Evolutionary conservation across 2,329 filamentous ascomycete species (phyloP).

Genomic region (Fusarium tuaranense): DNA sequence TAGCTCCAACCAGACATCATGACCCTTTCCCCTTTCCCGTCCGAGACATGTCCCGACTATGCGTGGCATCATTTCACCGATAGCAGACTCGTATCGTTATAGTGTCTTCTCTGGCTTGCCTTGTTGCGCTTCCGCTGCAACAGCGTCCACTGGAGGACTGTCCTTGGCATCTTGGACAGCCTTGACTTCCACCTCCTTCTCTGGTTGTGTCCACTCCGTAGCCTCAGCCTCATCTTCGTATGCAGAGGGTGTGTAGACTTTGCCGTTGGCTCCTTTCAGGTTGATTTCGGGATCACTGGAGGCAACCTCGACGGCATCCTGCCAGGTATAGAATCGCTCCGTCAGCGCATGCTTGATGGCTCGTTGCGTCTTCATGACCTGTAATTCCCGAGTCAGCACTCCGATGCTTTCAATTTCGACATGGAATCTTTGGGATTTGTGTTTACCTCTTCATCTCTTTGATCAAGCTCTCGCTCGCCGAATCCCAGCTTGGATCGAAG

Average conservation of each 20-base stretch:
- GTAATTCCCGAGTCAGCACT: conserved; percentile 29
- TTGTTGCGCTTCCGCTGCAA: conserved; percentile 24
- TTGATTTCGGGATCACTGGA: conserved; percentile 75
- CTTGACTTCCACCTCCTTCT: conserved; percentile 29
- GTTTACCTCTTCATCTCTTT: conserved; percentile 73
- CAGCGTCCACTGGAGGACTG: conserved; percentile 20
- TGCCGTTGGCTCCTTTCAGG: conserved; percentile 59
- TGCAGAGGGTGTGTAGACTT: conserved; percentile 61
- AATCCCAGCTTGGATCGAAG: conserved; percentile 76
- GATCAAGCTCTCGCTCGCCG: conserved; percentile 75
- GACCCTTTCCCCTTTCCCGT: conserved; percentile 3
- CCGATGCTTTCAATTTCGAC: background rate
- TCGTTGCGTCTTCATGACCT: conserved; percentile 84
- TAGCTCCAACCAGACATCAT: conserved; percentile 9
- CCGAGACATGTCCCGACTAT: conserved; percentile 17
- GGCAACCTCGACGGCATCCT: conserved; percentile 77
- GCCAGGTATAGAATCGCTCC: conserved; percentile 90
- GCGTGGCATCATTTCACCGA: conserved; percentile 18
- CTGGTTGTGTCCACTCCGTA: conserved; percentile 40
- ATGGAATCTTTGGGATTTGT: background rate
- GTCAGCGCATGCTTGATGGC: conserved; percentile 87
- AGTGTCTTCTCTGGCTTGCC: conserved; percentile 39
- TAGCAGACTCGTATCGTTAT: conserved; percentile 21
- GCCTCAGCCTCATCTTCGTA: conserved; percentile 51
- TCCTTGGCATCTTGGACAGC: conserved; percentile 25